Evolutionary conservation across 164 flowering plant genomes (phyloP).

Genomic region (Warburgia ugandensis): DNA sequence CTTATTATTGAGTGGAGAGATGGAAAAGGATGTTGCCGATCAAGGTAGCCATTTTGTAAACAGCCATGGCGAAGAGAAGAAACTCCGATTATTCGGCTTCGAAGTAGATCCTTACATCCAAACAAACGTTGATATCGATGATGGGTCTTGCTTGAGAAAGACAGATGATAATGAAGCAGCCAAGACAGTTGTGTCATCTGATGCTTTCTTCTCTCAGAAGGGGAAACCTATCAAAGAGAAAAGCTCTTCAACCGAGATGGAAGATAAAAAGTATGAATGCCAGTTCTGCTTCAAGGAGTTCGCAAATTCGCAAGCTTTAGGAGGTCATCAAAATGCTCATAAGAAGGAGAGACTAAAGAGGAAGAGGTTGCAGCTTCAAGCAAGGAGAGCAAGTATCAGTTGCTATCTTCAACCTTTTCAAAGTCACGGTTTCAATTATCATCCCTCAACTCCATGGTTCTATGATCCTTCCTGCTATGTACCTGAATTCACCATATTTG

Average conservation of each 20-base stretch:
- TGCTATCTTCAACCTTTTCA: conserved; percentile 54
- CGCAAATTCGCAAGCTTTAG: conserved; percentile 84
- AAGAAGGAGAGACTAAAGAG: conserved; percentile 89
- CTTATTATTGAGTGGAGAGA: conserved; percentile 8
- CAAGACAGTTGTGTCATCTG: conserved; percentile 7
- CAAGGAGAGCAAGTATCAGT: conserved; percentile 53
- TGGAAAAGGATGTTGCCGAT: background rate
- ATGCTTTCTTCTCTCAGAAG: conserved; percentile 19
- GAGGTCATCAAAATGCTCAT: conserved; percentile 99
- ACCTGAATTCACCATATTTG: conserved; percentile 31
- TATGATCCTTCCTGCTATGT: conserved; percentile 29
- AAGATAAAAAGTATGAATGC: conserved; percentile 66
- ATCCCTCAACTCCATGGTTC: conserved; percentile 26
- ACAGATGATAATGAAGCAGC: conserved; percentile 15
- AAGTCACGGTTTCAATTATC: conserved; percentile 16
- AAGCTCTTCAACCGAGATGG: conserved; percentile 4
- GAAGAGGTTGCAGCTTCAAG: conserved; percentile 79
- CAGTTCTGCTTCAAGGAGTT: conserved; percentile 77
- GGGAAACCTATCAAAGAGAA: conserved; percentile 18
- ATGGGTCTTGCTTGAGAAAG: too few relatives aligned
- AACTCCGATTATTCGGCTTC: conserved; percentile 62
- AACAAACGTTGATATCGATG: background rate
- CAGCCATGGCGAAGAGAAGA: conserved; percentile 33
- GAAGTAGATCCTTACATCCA: conserved; percentile 34
- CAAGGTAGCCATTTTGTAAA: conserved; percentile 14